Evolutionary conservation across 2,329 filamentous ascomycete genomes (phyloP), one percentile per base, ranked within the genome.

Genomic region (Sarocladium brachiariae): DNA sequence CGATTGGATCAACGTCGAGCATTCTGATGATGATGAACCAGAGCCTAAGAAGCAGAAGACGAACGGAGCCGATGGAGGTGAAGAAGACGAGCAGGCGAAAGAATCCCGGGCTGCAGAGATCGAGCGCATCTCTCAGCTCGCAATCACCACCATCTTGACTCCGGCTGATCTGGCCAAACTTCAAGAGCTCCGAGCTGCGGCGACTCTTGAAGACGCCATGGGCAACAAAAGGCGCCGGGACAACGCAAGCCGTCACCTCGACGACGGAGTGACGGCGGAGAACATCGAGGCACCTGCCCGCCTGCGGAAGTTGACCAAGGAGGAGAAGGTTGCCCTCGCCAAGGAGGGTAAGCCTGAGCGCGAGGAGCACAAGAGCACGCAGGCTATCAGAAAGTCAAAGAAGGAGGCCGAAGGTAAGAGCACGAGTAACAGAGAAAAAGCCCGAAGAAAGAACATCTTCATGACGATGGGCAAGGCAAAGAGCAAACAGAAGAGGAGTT

Each of bases 381-480:
- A 89, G 56, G 90, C 90, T 14, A 84, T 88, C 64, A 78, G 87
- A 61, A 89, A 89, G 76, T 83, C 89, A 65, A 89, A 91, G 77
- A 95, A 95, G 79, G 82, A 85, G 61, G 78, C 83, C 2, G 81
- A 90, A 70, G 93, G 93, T 62, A 97, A 97, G 83, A 95, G 88
- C 65, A 91, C 89, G 33, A 97, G 92, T 57, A 99, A 99, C 71
- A 88, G 87, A 73, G 93, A 99, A 75, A 99, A 99, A 81, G 83
- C 87, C 37, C 77, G 92, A 59, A 89, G 89, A 78, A 99, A 99
- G 87, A 99, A 99, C 69, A 95, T 99, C 71, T 66, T 99, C 61
- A 99, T 99, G 93, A 97, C 92, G 34, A 71, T 99, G 53, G 89
- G 92, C 53, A 97, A 99, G 76, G 93, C 93, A 10, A 95, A 93